phyloP scores from a whole-genome alignment of 306 rosid species.

The Prosopis cineraria region DNA sequence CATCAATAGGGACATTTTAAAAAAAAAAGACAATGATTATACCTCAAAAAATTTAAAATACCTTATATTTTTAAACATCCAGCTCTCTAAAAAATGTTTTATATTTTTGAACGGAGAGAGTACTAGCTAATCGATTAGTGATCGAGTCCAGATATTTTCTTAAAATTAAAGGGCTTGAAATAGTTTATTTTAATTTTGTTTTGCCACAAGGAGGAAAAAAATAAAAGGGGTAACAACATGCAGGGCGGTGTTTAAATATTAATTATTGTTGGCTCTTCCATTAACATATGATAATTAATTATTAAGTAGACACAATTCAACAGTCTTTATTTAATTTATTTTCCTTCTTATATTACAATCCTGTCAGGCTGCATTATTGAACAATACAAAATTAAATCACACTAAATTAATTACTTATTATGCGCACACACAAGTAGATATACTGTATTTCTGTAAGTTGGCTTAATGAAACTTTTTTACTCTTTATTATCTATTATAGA shows the following conservation, averaged over 20 bases:
- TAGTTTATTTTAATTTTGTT: background rate
- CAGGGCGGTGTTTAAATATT: background rate
- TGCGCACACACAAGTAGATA: background rate
- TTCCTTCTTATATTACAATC: background rate
- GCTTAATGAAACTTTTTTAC: background rate
- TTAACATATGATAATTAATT: background rate
- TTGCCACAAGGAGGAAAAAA: background rate
- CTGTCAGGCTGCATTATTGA: background rate
- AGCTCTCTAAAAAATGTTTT: too few relatives aligned
- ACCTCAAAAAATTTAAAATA: too few relatives aligned
- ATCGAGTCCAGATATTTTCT: background rate
- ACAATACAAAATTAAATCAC: background rate
- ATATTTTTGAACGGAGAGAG: too few relatives aligned
- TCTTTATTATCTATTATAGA: background rate
- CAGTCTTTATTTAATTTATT: background rate
- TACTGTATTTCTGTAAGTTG: background rate
- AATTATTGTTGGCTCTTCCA: background rate
- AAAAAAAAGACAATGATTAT: too few relatives aligned
- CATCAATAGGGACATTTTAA: too few relatives aligned
- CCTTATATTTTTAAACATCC: too few relatives aligned
- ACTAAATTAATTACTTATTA: background rate
- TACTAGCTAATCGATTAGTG: background rate
- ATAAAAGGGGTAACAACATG: background rate
- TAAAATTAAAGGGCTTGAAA: background rate
- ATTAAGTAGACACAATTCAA: background rate